Evolutionary conservation across 768 basidiomycete genomes (phyloP).

Genomic region (Lyophyllum decastes): DNA sequence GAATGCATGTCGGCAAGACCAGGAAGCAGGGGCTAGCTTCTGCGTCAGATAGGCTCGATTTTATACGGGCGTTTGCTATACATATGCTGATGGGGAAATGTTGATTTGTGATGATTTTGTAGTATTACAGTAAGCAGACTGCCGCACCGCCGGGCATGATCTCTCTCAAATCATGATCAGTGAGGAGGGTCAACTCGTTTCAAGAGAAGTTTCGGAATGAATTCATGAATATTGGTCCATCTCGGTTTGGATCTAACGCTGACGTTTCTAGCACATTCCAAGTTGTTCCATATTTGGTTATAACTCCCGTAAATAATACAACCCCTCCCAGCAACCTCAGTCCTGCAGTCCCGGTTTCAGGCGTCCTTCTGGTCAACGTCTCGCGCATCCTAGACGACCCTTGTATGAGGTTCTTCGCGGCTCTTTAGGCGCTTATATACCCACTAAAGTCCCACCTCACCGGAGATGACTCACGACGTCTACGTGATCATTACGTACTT

Average conservation of each 20-base stretch:
- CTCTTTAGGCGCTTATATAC: neutral
- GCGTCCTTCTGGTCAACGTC: neutral
- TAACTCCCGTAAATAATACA: constrained; percentile 9
- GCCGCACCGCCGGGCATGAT: neutral
- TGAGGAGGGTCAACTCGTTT: neutral
- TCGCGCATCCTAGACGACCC: neutral
- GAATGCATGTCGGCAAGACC: constrained; percentile 12
- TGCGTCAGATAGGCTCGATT: neutral
- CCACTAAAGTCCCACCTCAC: neutral
- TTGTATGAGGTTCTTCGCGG: neutral
- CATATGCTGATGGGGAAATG: constrained; percentile 2
- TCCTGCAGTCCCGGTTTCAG: neutral
- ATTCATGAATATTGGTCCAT: neutral
- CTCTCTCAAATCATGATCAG: neutral
- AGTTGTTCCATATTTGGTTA: constrained; percentile 14
- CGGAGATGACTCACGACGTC: constrained; percentile 5
- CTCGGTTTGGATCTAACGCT: constrained; percentile 10
- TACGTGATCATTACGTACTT: constrained; percentile 16
- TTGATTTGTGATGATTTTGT: constrained; percentile 12
- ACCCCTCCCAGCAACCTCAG: neutral
- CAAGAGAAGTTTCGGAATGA: constrained; percentile 10
- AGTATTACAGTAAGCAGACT: constrained; percentile 9
- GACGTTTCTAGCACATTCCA: neutral
- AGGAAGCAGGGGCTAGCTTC: constrained; percentile 7
- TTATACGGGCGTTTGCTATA: constrained; percentile 7